Evolutionary conservation across 345 rosid genomes (phyloP), one percentile per base, ranked within the genome.

Genomic region (Laguncularia racemosa): DNA sequence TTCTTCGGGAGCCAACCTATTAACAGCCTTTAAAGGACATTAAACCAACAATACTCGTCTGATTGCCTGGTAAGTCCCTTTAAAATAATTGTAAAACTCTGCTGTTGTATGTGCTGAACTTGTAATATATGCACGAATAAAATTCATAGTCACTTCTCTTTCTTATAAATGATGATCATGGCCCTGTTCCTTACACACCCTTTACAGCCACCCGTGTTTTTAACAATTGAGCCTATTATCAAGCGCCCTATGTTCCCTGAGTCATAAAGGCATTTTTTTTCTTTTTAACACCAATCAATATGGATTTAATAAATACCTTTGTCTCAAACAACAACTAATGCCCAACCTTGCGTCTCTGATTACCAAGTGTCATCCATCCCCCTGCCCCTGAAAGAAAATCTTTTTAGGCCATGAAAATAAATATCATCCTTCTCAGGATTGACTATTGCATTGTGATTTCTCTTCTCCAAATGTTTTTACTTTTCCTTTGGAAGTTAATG

Each of bases 21-120:
- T 92, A n/a, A 74, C 98, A 92, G 88, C 98, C 98, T 60, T 66
- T 89, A 67, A 92, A 89, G 79, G 98, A 92, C 73, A 80, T 81
- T 49, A 84, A 79, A 92, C 98, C 57, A 89, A 89, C 65, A 86
- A 77, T 67, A 83, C 89, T 64, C 98, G 98, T 59, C 85, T 19
- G 91, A 89, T 76, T 89, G 93, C 84, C 68, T 92, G 95, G 98
- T 92, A 70, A 71, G 89, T 76, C 66, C n/a, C n/a, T 65, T 55
- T 44, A 67, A 48, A 54, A 62, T 57, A 23, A 10, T 20, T 59
- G 45, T 17, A 23, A 33, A 16, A 26, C 46, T 57, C 51, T 13
- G 14, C 18, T 43, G 11, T 17, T 43, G 40, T 33, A 33, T 33
- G 40, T 6, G 40, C 40, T 33, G 40, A 33, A 33, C 40, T 33